Conservation (phyloP, 345 rosid genomes). For the Camelina sativa region DNA sequence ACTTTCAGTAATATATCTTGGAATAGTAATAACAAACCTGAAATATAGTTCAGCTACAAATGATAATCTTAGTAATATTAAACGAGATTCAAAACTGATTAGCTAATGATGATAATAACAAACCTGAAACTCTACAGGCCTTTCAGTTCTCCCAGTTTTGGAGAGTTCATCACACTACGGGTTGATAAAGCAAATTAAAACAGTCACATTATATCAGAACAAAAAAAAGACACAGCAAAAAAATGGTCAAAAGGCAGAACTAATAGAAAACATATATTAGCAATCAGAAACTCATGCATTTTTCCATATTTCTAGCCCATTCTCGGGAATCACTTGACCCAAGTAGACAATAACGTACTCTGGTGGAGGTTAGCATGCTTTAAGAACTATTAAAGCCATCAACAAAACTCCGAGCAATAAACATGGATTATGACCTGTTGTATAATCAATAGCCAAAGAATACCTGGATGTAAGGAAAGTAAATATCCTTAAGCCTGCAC, state of each 20-base stretch:
- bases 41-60: slow-evolving; percentile 32
- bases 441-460: background rate
- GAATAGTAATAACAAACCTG: slow-evolving; percentile 35
- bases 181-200: slow-evolving; percentile 13
- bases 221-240: background rate
- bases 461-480: slow-evolving; percentile 88
- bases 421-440: background rate
- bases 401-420: background rate
- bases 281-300: background rate
- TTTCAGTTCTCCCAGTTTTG: slow-evolving; percentile 52
- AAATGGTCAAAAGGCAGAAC: slow-evolving; percentile 3
- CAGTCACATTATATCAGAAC: slow-evolving; percentile 5
- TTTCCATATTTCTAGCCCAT: background rate
- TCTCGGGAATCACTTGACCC: slow-evolving; percentile 11
- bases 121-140: slow-evolving; percentile 67
- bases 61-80: background rate
- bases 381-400: background rate
- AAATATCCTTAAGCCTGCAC: slow-evolving; percentile 82
- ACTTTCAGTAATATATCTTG: background rate
- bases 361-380: slow-evolving; percentile 10
- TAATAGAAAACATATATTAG: slow-evolving; percentile 3
- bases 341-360: slow-evolving; percentile 4
- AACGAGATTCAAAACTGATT: background rate
- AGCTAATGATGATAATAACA: slow-evolving; percentile 23
- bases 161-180: slow-evolving; percentile 69